Percentiles rank a stretch among this genome's conserved stretches.
phyloP scores from a whole-genome alignment of 73 alveolate species.

The Paramecium primaurelia region DNA sequence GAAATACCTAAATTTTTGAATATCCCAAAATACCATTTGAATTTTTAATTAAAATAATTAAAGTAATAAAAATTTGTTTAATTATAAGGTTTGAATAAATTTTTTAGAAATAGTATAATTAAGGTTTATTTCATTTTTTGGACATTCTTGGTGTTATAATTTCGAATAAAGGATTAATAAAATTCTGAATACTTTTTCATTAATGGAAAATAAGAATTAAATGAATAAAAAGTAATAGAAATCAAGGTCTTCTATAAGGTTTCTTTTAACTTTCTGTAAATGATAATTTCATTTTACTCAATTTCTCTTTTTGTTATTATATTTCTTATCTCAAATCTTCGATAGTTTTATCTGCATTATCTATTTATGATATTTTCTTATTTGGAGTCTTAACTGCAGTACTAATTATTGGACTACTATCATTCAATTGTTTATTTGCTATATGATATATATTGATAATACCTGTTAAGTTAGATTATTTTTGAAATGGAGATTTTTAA shows the following conservation, averaged over 20 bases:
- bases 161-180: no score
- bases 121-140: no score
- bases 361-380: background rate
- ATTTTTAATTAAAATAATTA: no score
- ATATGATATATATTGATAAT: background rate
- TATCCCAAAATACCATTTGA: no score
- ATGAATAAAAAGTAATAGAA: background rate
- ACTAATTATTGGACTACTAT: background rate
- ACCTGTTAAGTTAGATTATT: background rate
- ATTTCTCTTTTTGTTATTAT: background rate
- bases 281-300: background rate
- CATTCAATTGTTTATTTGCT: background rate
- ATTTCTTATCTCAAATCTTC: conserved; percentile 32
- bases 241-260: background rate
- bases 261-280: conserved; percentile 30
- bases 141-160: no score
- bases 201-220: background rate
- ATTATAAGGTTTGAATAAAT: no score
- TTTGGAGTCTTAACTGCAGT: background rate
- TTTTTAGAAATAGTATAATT: no score
- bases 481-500: background rate
- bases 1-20: no score
- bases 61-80: no score
- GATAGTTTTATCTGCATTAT: conserved; percentile 2
- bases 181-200: background rate